Evolutionary conservation across 441 rosid genomes (phyloP).

Genomic region (Syzygium malaccense): DNA sequence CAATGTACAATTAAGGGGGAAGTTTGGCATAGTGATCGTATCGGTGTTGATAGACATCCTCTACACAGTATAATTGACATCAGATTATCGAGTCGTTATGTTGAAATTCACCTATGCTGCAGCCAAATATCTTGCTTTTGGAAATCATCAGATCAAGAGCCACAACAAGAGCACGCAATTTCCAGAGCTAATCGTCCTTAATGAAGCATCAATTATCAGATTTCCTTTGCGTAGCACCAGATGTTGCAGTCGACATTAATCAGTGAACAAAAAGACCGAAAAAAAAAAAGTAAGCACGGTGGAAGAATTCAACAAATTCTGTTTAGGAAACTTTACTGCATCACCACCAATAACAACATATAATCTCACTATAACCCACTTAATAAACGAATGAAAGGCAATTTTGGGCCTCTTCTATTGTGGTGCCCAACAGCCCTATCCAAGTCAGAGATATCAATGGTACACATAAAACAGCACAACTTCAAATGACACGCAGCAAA

Average conservation of each 20-base stretch:
- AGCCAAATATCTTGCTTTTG: not conserved
- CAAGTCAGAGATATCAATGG: not conserved
- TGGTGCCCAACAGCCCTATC: not conserved
- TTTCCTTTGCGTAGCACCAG: not conserved
- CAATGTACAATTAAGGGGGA: not conserved
- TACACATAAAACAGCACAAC: not conserved
- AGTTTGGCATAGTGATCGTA: not conserved
- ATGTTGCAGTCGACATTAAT: not conserved
- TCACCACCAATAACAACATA: not conserved
- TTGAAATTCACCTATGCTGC: not conserved
- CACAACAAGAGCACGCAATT: not conserved
- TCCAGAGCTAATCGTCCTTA: not conserved
- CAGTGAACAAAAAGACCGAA: not conserved
- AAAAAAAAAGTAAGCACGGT: not conserved
- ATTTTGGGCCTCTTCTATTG: not conserved
- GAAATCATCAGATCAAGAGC: not conserved
- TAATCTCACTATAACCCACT: not conserved
- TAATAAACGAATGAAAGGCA: not conserved
- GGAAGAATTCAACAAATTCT: not conserved
- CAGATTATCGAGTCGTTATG: not conserved
- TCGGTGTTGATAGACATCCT: not conserved
- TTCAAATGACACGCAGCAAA: not conserved
- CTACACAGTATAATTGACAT: not conserved
- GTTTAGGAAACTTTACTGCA: not conserved
- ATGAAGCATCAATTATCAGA: not conserved